Conservation (phyloP, 2,329 filamentous ascomycete species). For the Epichloe hybrida region DNA sequence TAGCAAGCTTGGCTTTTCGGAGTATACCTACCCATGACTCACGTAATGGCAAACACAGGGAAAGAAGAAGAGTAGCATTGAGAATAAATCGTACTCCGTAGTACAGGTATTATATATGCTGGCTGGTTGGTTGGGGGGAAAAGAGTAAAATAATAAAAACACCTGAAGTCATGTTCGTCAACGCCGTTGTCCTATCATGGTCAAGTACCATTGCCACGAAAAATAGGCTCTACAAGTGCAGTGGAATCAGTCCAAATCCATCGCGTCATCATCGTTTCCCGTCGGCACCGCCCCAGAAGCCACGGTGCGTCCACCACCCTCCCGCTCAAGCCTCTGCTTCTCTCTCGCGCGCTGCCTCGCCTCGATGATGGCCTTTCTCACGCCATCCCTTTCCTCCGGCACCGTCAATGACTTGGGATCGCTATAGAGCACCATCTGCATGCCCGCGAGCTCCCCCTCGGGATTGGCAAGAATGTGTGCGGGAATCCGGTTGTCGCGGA, state of each 20-base stretch:
- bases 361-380: conserved; percentile 74
- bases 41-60: neutral
- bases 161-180: no score
- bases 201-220: neutral
- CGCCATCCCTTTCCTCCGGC: conserved; percentile 59
- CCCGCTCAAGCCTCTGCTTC: conserved; percentile 31
- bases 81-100: neutral
- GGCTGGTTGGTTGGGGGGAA: no score
- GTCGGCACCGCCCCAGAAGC: conserved; percentile 6
- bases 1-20: neutral
- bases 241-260: conserved; percentile 45
- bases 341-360: conserved; percentile 55
- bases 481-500: conserved; percentile 58
- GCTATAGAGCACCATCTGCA: conserved; percentile 73
- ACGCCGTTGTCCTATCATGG: neutral
- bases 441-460: conserved; percentile 41
- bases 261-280: conserved; percentile 43
- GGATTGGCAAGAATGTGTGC: conserved; percentile 47
- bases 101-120: neutral
- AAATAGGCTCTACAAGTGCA: neutral
- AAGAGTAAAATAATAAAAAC: neutral
- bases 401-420: conserved; percentile 66
- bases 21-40: neutral
- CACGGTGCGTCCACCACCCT: conserved; percentile 8
- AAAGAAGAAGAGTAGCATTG: neutral